Conservation (phyloP, 768 basidiomycete genomes). For the Lentinula raphanica region DNA sequence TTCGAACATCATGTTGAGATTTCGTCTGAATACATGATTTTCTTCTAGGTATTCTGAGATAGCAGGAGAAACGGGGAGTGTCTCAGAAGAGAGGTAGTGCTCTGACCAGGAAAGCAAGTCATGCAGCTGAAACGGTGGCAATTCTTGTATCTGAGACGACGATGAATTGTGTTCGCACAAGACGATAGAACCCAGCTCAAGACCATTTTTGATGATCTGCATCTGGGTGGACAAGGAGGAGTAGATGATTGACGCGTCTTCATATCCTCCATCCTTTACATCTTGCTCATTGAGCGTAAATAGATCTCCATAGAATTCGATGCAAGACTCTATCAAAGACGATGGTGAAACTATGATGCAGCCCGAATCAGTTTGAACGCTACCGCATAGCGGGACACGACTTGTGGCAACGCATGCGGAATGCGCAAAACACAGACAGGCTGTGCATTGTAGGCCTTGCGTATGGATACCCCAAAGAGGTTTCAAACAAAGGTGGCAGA, state of each 20-base stretch:
- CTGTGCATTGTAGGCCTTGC: constrained; percentile 61
- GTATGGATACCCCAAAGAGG: constrained; percentile 69
- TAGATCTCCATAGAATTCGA: constrained; percentile 44
- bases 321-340: constrained; percentile 52
- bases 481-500: constrained; percentile 59
- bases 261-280: constrained; percentile 46
- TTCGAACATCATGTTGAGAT: constrained; percentile 56
- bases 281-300: constrained; percentile 39
- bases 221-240: constrained; percentile 62
- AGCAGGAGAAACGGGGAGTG: constrained; percentile 36
- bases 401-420: constrained; percentile 35
- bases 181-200: constrained; percentile 62
- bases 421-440: constrained; percentile 62
- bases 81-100: constrained; percentile 39
- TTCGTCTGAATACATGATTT: constrained; percentile 33
- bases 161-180: constrained; percentile 29
- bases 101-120: constrained; percentile 45
- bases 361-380: constrained; percentile 32
- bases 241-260: constrained; percentile 63
- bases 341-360: constrained; percentile 49
- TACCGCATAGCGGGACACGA: constrained; percentile 35
- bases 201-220: constrained; percentile 61
- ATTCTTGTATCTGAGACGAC: constrained; percentile 23
- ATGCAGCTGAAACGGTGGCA: constrained; percentile 62
- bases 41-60: constrained; percentile 52